phyloP scores from a whole-genome alignment of 2,329 filamentous ascomycete species.

The Daldinia sp. region DNA sequence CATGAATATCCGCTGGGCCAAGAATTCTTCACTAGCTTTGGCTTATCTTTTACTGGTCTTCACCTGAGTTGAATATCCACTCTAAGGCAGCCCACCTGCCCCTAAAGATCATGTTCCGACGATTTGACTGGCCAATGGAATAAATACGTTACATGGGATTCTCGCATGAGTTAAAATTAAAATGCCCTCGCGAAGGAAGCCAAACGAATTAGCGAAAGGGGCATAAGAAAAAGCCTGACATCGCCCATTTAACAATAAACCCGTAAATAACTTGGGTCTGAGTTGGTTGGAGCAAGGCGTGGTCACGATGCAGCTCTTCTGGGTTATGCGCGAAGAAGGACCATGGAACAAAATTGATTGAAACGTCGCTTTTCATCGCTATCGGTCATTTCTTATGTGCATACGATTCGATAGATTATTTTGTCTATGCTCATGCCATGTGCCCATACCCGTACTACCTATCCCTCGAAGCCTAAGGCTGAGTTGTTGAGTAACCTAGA shows the following conservation, averaged over 20 bases:
- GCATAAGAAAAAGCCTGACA: slow-evolving; percentile 17
- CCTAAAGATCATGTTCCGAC: slow-evolving; percentile 5
- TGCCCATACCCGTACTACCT: neutral
- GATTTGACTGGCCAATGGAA: slow-evolving; percentile 24
- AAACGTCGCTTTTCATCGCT: neutral
- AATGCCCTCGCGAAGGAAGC: slow-evolving; percentile 16
- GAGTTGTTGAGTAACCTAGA: too few relatives aligned
- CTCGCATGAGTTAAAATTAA: slow-evolving; percentile 34
- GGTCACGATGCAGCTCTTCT: neutral
- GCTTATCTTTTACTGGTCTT: too few relatives aligned
- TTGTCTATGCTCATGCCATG: too few relatives aligned
- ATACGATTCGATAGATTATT: too few relatives aligned
- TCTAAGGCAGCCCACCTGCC: slow-evolving; percentile 25
- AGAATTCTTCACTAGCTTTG: slow-evolving; percentile 17
- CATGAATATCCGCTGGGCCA: neutral
- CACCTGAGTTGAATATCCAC: slow-evolving; percentile 10
- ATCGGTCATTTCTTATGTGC: neutral
- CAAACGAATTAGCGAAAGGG: slow-evolving; percentile 20
- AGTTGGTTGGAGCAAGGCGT: neutral
- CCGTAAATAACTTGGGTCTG: slow-evolving; percentile 3
- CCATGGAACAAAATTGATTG: neutral
- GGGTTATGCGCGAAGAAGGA: neutral
- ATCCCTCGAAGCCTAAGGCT: neutral
- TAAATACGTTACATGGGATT: neutral
- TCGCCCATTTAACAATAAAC: slow-evolving; percentile 13